Conservation (phyloP, 352 stramenopile genomes). For the Phytopythium kandeliae region DNA sequence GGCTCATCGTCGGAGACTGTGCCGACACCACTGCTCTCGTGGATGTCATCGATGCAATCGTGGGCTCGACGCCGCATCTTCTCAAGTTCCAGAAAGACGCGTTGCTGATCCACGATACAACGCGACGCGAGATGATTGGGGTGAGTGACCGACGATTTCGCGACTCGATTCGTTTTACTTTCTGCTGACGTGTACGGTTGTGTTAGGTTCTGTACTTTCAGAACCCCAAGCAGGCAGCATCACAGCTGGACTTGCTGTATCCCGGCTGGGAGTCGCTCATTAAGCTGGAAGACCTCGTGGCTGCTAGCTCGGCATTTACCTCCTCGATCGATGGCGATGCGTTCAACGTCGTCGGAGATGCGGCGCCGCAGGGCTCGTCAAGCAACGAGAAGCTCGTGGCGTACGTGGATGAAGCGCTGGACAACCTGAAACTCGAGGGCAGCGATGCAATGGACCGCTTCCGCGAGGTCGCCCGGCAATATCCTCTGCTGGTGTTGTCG, state of each 20-base stretch:
- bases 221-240: constrained; percentile 37
- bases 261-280: constrained; percentile 53
- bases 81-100: constrained; percentile 3
- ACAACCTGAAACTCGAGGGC: constrained; percentile 32
- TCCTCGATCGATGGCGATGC: constrained; percentile 1
- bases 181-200: neutral
- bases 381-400: constrained; percentile 12
- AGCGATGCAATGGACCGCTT: constrained; percentile 53
- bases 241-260: constrained; percentile 42
- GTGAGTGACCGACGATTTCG: constrained; percentile 32
- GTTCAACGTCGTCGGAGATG: neutral
- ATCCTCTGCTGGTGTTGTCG: constrained; percentile 49
- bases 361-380: neutral
- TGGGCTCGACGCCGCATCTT: constrained; percentile 32
- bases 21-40: constrained; percentile 22
- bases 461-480: constrained; percentile 44
- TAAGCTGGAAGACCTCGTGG: constrained; percentile 7
- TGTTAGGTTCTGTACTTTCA: constrained; percentile 65
- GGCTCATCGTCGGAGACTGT: constrained; percentile 20
- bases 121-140: constrained; percentile 37
- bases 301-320: constrained; percentile 11
- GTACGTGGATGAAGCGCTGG: constrained; percentile 45
- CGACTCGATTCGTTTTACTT: no score
- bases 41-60: constrained; percentile 38
- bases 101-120: constrained; percentile 10